Base-by-base conservation (phyloP, 192 early-diverging fungal species). In the Backusella mclennaniae region DNA sequence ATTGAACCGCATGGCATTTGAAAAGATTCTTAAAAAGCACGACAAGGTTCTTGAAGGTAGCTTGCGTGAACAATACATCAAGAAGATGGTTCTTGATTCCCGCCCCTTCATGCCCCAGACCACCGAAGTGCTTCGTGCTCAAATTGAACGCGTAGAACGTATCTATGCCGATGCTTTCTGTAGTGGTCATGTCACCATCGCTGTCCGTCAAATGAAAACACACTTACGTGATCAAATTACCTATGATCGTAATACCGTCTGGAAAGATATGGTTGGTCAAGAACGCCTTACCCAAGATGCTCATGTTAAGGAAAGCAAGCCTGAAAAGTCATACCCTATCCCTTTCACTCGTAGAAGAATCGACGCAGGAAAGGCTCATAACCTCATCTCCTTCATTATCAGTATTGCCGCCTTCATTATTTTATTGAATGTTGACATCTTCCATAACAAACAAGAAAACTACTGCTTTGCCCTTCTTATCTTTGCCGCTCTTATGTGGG, bases 21-120 rank as follows among this genome's bases (percentile, higher is more conserved):
- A 87, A 84, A 97, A 97, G 84, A 95, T 96, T 80, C 84, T 96
- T 35, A 97, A 97, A 84, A 97, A 97, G 86, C 95, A 93, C 79
- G 96, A 97, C 85, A 97, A 97, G 80, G 91, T 97, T 5, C 92
- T 92, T 11, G 84, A 86, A 7, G 88, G 86, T 44, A 73, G 76
- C 11, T 80, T 85, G 5, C 76, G 82, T 38, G 23, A 72, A 19
- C 68, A 73, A 12, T 87, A 87, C 69, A 78, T 87, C 66, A 76
- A 79, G 31, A 82, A 83, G 66, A 82, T 84, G 46, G 90, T 94
- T 0, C 85, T 91, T 44, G 69, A 79, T 4, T 82, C 88, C 0
- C 79, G 85, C 5, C 86, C 90, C 9, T 94, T 91, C 80, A 83
- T 85, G 52, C 66, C 84, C 14, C 79, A 85, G 41, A 88, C 91